Percentiles rank a stretch among this genome's conserved stretches.
These are phyloP conservation scores for Metarhizium rileyi DNA, from an alignment of 2,329 filamentous ascomycete species.

Conservation along the genomic window DNA sequence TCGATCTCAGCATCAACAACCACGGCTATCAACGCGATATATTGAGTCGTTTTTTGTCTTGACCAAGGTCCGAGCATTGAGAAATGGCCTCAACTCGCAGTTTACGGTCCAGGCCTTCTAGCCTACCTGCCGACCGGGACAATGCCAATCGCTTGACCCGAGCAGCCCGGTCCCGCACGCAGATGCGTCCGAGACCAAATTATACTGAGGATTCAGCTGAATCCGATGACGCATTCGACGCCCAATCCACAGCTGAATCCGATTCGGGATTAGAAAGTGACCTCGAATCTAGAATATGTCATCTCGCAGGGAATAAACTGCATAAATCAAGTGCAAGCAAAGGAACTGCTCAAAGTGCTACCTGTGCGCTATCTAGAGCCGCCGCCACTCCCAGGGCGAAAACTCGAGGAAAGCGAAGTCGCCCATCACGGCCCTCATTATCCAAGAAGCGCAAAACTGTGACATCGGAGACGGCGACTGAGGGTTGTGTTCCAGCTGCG, in stretches of 20 bases:
- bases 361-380: neutral
- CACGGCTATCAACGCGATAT: neutral
- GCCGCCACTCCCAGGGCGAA: neutral
- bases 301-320: neutral
- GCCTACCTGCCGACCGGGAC: conserved; percentile 10
- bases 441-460: conserved; percentile 9
- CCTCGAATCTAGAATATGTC: neutral
- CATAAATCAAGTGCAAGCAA: neutral
- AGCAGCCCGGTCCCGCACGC: conserved; percentile 4
- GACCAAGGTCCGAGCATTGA: neutral
- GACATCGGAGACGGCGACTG: neutral
- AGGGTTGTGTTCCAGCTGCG: conserved; percentile 7
- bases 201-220: conserved; percentile 6
- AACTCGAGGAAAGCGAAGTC: conserved; percentile 12
- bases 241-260: neutral
- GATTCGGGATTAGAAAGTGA: neutral
- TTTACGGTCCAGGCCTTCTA: neutral
- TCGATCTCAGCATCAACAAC: neutral
- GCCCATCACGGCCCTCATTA: conserved; percentile 7
- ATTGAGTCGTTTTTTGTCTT: too few relatives aligned
- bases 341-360: neutral
- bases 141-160: conserved; percentile 14
- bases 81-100: conserved; percentile 20
- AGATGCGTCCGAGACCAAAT: conserved; percentile 3
- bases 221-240: neutral